These are phyloP conservation scores for Ganoderma lingzhi DNA, from an alignment of 1,284 basidiomycete species.

Conservation along the genomic window DNA sequence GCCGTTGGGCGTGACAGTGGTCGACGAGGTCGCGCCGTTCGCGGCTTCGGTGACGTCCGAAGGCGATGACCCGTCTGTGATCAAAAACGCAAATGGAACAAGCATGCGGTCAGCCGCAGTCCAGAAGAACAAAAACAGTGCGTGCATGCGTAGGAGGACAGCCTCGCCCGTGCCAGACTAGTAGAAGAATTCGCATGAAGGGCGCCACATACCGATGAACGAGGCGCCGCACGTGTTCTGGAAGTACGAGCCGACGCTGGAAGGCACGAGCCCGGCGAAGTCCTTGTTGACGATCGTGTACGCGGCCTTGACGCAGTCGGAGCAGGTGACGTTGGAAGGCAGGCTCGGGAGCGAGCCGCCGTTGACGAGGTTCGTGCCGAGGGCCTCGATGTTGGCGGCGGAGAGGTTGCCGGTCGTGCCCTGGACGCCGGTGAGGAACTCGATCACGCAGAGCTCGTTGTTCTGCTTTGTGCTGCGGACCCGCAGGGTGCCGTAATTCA, in stretches of 20 bases:
- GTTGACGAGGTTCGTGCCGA: conserved; percentile 35
- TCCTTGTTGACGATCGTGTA: conserved; percentile 54
- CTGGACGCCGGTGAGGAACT: conserved; percentile 57
- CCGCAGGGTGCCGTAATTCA: conserved; percentile 6
- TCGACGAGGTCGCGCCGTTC: conserved; percentile 7
- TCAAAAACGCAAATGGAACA: conserved; percentile 5
- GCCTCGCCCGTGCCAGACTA: not conserved
- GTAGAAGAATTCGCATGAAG: conserved; percentile 8
- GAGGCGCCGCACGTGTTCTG: conserved; percentile 55
- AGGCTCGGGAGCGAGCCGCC: conserved; percentile 38
- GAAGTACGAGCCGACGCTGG: conserved; percentile 43
- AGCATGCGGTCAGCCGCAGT: conserved; percentile 1
- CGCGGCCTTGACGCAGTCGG: conserved; percentile 60
- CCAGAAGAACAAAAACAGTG: no score
- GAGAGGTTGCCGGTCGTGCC: conserved; percentile 48
- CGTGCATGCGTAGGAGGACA: not conserved
- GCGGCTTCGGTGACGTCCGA: conserved; percentile 8
- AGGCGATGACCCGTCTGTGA: conserved; percentile 12
- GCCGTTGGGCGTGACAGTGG: conserved; percentile 38
- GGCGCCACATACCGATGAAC: conserved; percentile 54
- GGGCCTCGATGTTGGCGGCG: conserved; percentile 36
- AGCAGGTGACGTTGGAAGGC: conserved; percentile 58
- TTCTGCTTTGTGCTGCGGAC: conserved; percentile 46
- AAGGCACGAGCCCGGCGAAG: conserved; percentile 45
- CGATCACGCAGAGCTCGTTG: conserved; percentile 59